Conservation (phyloP, 306 rosid species). For the Lagenaria siceraria region DNA sequence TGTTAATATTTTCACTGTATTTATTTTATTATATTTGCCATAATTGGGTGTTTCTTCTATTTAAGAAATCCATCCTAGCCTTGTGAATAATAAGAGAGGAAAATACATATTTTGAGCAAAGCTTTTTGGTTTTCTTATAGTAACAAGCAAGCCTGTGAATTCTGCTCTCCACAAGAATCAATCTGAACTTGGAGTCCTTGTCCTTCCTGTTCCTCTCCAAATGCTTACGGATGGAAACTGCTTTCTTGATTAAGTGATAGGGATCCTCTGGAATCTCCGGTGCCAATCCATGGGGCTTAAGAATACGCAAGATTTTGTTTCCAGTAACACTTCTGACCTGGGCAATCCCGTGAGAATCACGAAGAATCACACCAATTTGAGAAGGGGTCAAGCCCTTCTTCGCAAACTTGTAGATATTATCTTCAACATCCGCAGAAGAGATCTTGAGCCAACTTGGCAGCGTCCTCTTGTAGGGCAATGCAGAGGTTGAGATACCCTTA, state of each 20-base stretch:
- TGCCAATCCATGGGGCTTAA: slow-evolving; percentile 51
- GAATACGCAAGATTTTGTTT: slow-evolving; percentile 57
- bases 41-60: too few relatives aligned
- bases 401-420: slow-evolving; percentile 71
- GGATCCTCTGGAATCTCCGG: slow-evolving; percentile 20
- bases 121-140: slow-evolving; percentile 19
- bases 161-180: slow-evolving; percentile 16
- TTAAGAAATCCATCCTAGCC: too few relatives aligned
- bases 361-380: slow-evolving; percentile 86
- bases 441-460: slow-evolving; percentile 68
- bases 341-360: slow-evolving; percentile 71
- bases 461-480: slow-evolving; percentile 72
- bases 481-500: slow-evolving; percentile 79
- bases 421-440: slow-evolving; percentile 63
- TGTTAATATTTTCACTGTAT: too few relatives aligned
- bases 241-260: slow-evolving; percentile 15
- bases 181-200: slow-evolving; percentile 14
- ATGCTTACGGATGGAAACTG: slow-evolving; percentile 17
- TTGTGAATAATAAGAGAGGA: too few relatives aligned
- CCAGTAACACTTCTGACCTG: slow-evolving; percentile 64
- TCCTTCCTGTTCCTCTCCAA: slow-evolving; percentile 22
- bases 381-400: slow-evolving; percentile 86
- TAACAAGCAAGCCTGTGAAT: slow-evolving; percentile 16
- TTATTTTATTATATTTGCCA: too few relatives aligned
- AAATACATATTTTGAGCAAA: too few relatives aligned